Conservation (phyloP, 768 basidiomycete genomes). For the Paxillus involutus region DNA sequence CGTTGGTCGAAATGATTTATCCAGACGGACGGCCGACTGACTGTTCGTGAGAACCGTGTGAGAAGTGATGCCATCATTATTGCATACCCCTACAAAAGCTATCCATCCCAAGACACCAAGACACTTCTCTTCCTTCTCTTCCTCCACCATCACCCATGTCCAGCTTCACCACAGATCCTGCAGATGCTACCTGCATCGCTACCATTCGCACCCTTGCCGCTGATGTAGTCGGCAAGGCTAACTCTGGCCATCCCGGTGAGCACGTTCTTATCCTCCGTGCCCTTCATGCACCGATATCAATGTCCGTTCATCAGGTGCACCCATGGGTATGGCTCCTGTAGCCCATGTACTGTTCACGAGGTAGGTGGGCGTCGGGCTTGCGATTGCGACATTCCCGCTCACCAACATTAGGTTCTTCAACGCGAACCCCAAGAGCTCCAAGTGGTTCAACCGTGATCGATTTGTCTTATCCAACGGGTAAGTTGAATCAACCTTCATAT, state of each 20-base stretch:
- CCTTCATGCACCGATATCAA: slow-evolving; percentile 8
- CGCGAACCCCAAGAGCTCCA: slow-evolving; percentile 83
- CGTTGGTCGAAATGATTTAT: not conserved
- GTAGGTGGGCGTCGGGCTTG: slow-evolving; percentile 33
- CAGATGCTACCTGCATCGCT: slow-evolving; percentile 62
- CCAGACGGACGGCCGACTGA: not conserved
- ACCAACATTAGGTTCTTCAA: slow-evolving; percentile 66
- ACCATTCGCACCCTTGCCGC: slow-evolving; percentile 78
- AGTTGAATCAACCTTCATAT: slow-evolving; percentile 5
- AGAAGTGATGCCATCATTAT: not conserved
- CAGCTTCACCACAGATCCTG: slow-evolving; percentile 32
- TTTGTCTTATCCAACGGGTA: slow-evolving; percentile 96
- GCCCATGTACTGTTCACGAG: slow-evolving; percentile 79
- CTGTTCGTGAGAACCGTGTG: slow-evolving; percentile 2
- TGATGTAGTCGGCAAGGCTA: slow-evolving; percentile 80
- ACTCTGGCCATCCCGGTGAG: slow-evolving; percentile 90
- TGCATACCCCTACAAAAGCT: slow-evolving; percentile 1
- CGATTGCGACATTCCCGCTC: not conserved
- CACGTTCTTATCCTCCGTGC: not conserved
- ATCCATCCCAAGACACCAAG: slow-evolving; percentile 5
- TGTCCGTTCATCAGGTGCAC: slow-evolving; percentile 58
- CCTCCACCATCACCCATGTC: slow-evolving; percentile 35
- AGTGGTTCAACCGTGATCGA: slow-evolving; percentile 96
- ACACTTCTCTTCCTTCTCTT: slow-evolving; percentile 7
- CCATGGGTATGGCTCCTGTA: slow-evolving; percentile 90